Evolutionary conservation across 2,329 filamentous ascomycete species (phyloP), one percentile per base, ranked within the genome.

Genomic region (Hymenoscyphus salicellus): DNA sequence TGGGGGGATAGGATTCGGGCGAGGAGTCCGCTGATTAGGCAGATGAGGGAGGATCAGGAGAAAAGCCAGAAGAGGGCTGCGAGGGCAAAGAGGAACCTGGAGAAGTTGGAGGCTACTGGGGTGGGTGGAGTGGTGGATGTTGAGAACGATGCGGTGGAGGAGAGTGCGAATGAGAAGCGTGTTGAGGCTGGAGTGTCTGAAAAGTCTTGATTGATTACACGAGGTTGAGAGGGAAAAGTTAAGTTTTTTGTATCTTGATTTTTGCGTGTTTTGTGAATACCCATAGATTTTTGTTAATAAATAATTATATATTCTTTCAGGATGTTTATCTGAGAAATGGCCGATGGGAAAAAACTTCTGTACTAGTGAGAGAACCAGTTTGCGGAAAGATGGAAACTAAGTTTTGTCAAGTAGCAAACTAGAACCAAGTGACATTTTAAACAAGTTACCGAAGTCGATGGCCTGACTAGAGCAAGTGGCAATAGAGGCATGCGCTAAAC

Each of bases 1-100:
- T 87, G 84, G 69, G 85, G 85, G 0, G 79, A 80, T 41, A 75
- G 73, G 63, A 86, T 88, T 61, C 78, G 85, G 2, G 78, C 79
- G 5, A 82, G 77, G 72, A 86, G 83, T 62, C 79, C 78, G 0
- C 74, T 84, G 16, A 75, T 79, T 46, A 73, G 70, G 59, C 70
- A 73, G 49, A 70, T 79, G 70, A 74, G 76, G 65, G 74, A 71
- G 46, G 77, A 78, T 55, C 67, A 71, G 32, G 71, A 73, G 64
- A 71, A 59, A 52, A 68, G 63, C 57, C 67, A 74, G 49, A 69
- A 66, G 58, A 68, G 70, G 61, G 67, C 64, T n/a, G 67, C 63
- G 41, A 68, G 57, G 49, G 65, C 66, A 26, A 69, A 60, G 52
- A 69, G 57, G 32, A 33, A 46, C 20, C 28, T 56, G 14, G 68